Evolutionary conservation across 169 alveolate species (phyloP).

Genomic region (Perkinsus marinus): DNA sequence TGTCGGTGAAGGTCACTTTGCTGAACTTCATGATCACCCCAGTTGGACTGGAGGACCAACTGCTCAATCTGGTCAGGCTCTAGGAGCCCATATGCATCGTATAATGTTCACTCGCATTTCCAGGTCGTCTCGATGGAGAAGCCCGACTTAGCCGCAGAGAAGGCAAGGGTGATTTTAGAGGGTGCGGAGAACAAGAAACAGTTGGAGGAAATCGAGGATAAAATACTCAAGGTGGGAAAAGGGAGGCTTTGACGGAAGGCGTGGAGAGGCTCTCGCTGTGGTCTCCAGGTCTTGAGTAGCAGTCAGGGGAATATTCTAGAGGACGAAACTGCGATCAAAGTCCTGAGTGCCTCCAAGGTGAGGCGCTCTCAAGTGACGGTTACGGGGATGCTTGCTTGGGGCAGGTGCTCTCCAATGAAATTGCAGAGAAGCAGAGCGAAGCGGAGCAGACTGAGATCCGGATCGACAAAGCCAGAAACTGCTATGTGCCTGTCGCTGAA

Average conservation of each 20-base stretch:
- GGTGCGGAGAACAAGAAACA: constrained; percentile 54
- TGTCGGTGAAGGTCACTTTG: constrained; percentile 62
- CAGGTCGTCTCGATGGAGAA: constrained; percentile 49
- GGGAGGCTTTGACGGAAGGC: neutral
- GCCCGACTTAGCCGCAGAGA: constrained; percentile 58
- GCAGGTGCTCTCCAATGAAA: constrained; percentile 34
- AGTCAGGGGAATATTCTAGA: constrained; percentile 55
- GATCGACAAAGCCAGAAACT: constrained; percentile 60
- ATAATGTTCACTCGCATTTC: too few species aligned
- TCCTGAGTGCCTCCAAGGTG: constrained; percentile 53
- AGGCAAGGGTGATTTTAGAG: constrained; percentile 53
- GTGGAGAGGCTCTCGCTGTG: neutral
- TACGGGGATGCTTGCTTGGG: neutral
- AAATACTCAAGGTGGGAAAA: constrained; percentile 42
- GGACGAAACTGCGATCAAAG: constrained; percentile 56
- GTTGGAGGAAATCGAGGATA: constrained; percentile 54
- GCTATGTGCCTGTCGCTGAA: constrained; percentile 42
- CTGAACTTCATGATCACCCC: constrained; percentile 67
- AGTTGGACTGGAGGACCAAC: constrained; percentile 64
- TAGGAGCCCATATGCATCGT: too few species aligned
- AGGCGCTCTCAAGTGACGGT: neutral
- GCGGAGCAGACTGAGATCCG: constrained; percentile 59
- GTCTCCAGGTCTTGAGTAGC: constrained; percentile 26
- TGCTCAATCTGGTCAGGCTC: constrained; percentile 46
- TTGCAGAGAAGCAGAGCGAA: constrained; percentile 47